Evolutionary conservation across 257 asterid genomes (phyloP).

Genomic region (Ajuga chamaepitys): DNA sequence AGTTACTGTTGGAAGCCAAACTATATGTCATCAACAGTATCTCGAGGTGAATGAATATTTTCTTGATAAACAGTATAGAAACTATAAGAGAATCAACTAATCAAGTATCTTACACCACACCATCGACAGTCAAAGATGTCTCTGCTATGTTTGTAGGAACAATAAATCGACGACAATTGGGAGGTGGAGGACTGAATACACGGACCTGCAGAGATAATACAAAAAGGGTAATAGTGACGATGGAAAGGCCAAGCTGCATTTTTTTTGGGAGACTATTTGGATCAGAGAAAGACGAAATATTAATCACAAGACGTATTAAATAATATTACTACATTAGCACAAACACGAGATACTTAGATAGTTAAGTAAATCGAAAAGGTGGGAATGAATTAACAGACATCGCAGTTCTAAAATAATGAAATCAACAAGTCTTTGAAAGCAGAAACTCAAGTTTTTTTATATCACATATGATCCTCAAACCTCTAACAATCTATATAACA

Average conservation of each 20-base stretch:
- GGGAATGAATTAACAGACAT: not conserved
- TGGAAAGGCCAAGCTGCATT: not conserved
- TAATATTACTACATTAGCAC: too few species aligned
- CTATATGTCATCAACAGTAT: not conserved
- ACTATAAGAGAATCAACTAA: slow-evolving; percentile 9
- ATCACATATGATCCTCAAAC: not conserved
- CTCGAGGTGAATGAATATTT: not conserved
- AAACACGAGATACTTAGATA: too few species aligned
- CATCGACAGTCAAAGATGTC: slow-evolving; percentile 95
- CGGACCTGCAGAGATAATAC: slow-evolving; percentile 60
- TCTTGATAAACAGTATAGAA: not conserved
- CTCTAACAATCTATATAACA: not conserved
- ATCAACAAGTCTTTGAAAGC: slow-evolving; percentile 5
- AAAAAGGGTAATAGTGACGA: slow-evolving; percentile 9
- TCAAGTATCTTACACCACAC: slow-evolving; percentile 79
- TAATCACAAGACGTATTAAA: too few species aligned
- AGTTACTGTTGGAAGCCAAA: not conserved
- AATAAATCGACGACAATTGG: slow-evolving; percentile 83
- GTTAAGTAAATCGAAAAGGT: too few species aligned
- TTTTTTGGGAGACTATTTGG: too few species aligned
- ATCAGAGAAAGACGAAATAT: too few species aligned
- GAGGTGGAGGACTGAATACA: slow-evolving; percentile 79
- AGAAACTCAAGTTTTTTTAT: not conserved
- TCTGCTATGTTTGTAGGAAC: slow-evolving; percentile 98
- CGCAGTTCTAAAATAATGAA: not conserved